Evolutionary conservation across 495 filamentous ascomycete genomes (phyloP).

Genomic region (Hypoxylon intermedium): DNA sequence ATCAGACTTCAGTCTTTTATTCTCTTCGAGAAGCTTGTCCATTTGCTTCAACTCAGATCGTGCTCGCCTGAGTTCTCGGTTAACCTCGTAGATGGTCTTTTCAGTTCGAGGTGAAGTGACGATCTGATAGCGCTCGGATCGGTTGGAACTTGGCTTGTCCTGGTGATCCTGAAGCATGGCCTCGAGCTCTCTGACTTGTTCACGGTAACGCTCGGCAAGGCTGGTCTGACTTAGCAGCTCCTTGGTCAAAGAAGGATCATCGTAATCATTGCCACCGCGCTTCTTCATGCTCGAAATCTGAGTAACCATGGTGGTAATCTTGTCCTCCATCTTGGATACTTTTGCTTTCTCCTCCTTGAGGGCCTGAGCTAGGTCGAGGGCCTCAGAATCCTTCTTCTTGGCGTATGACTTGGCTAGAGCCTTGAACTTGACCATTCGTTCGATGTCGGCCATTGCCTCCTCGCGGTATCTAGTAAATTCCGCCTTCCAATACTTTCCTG

Average conservation of each 20-base stretch:
- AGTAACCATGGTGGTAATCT: constrained; percentile 66
- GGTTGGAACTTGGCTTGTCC: constrained; percentile 42
- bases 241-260: constrained; percentile 55
- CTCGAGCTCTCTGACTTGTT: constrained; percentile 69
- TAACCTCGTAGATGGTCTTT: constrained; percentile 53
- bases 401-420: constrained; percentile 87
- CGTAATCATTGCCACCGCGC: constrained; percentile 55
- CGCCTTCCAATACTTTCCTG: constrained; percentile 92
- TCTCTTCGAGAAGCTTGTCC: constrained; percentile 57
- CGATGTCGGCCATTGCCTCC: constrained; percentile 79
- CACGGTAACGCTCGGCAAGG: constrained; percentile 70
- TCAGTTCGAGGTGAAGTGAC: constrained; percentile 54
- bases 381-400: constrained; percentile 85
- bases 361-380: constrained; percentile 71
- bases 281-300: constrained; percentile 52
- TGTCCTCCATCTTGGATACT: constrained; percentile 64
- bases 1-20: constrained; percentile 52
- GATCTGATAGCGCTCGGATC: constrained; percentile 33
- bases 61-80: constrained; percentile 55
- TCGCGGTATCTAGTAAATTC: constrained; percentile 84
- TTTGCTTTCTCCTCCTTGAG: constrained; percentile 69
- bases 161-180: constrained; percentile 56
- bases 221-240: constrained; percentile 72
- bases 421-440: constrained; percentile 79
- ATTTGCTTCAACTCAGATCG: constrained; percentile 59